Base-by-base conservation (phyloP, 352 stramenopile species). In the Pythium pyrilobum region DNA sequence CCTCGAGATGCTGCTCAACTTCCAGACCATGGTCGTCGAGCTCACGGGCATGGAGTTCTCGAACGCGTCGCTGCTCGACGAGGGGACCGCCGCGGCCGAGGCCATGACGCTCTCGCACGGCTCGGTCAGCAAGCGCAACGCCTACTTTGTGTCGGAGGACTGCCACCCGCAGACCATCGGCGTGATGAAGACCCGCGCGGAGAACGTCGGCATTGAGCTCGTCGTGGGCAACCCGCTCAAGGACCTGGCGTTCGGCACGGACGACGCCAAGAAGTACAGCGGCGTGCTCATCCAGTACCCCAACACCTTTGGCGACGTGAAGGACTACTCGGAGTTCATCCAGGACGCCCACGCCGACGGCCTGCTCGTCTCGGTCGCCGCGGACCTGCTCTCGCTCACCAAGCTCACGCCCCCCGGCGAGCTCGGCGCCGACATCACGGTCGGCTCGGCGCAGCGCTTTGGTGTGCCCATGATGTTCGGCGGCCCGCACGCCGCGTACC, bases 381-480 rank as follows among this genome's bases (percentile, higher is more conserved):
- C 96, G 3, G 97, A 99, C 71, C 80, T 99, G 16, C 77, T 99
- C 50, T 93, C 96, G 52, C 71, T 99, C 8, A 97, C 94, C 16
- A 87, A 98, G 61, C 69, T 99, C 28, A 94, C 90, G 51, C 76
- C 96, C 6, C 96, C 96, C 20, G 92, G 83, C 6, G 94, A 98
- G 34, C 96, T 97, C 69, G 96, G 96, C 52, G 96, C 96, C 5
- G 97, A 99, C 68, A 98, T 99, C 75, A 95, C 93, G 16, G 87
- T 99, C 31, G 97, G 97, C 34, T 98, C 92, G n/a, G 87, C 95
- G 5, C 97, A 99, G 80, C 89, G 97, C 55, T 99, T 99, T 65
- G 97, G 97, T 52, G 96, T 99, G 21, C 97, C 97, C 12, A 98
- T 99, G 93, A 97, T 98, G 64, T 99, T 98, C 67, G 97, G 97